Conservation (phyloP, 306 rosid genomes). For the Rosa chinensis region DNA sequence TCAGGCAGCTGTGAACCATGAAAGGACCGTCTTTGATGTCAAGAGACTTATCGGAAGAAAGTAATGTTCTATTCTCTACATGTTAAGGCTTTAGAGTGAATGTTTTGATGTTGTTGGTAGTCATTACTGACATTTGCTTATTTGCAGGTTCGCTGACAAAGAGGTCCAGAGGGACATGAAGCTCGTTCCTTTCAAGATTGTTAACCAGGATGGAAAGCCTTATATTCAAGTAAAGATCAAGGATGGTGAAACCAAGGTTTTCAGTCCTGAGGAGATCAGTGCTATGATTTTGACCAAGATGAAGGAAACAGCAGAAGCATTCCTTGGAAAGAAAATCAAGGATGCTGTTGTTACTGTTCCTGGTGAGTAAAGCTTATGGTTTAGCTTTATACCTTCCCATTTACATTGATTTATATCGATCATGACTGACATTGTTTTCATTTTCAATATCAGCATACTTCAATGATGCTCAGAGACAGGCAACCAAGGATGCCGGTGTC, state of each 20-base stretch:
- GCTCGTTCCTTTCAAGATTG: constrained; percentile 89
- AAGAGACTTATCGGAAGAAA: constrained; percentile 97
- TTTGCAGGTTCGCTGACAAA: constrained; percentile 79
- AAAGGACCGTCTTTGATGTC: constrained; percentile 94
- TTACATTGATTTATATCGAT: background rate
- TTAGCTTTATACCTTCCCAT: background rate
- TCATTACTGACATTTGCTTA: constrained; percentile 11
- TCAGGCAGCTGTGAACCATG: constrained; percentile 93
- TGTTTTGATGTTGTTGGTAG: background rate
- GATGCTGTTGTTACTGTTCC: constrained; percentile 97
- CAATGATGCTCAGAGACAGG: constrained; percentile 99
- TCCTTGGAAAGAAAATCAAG: constrained; percentile 87
- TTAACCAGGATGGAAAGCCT: constrained; percentile 95
- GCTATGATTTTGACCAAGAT: constrained; percentile 85
- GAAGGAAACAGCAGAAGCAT: constrained; percentile 99
- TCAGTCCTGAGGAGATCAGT: constrained; percentile 96
- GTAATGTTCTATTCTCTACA: constrained; percentile 37
- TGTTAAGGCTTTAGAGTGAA: background rate
- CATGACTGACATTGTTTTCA: background rate
- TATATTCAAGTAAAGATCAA: constrained; percentile 79
- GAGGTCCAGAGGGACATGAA: constrained; percentile 91
- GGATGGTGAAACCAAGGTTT: constrained; percentile 95
- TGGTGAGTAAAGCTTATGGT: constrained; percentile 41
- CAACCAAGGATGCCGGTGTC: constrained; percentile 98
- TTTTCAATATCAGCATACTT: constrained; percentile 70